Evolutionary conservation across 2,329 filamentous ascomycete species (phyloP), one percentile per base, ranked within the genome.

Genomic region (Didymella lethalis): DNA sequence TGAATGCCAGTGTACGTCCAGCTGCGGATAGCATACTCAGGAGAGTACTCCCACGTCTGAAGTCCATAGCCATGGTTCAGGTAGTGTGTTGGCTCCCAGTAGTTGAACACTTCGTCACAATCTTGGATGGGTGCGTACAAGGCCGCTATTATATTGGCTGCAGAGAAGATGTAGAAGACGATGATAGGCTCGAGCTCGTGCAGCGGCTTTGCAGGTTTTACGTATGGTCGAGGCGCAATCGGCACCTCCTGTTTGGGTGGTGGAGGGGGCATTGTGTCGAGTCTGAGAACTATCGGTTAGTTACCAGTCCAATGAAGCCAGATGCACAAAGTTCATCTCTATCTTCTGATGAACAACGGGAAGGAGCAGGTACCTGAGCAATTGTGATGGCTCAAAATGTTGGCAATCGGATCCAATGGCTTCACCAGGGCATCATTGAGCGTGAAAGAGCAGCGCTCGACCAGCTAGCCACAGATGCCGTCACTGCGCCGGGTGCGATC

Each of bases 41-140:
- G 95, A 0, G 94, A 96, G 79, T 98, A 99, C 78, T 99, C 95
- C 95, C 95, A 99, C 1, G 95, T 99, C 80, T 99, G 93, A 49
- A 97, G 83, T 38, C 94, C 95, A 73, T 96, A 94, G 69, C 92
- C 91, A 81, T 97, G 93, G 59, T 88, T 90, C 28, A 99, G 85
- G 78, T 97, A 99, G 78, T 99, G 95, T 0, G 93, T 88, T 0
- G 95, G 94, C 72, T 99, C 95, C 93, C 94, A 99, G 82, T 97
- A 99, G 77, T 99, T 99, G 85, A 96, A 99, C 11, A 94, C 94
- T 81, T 99, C 95, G 71, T 99, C 95, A 75, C 95, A 99, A 78
- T 99, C 95, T 76, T 97, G 93, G 65, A 99, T 97, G 0, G 95
- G 95, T 2, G 93, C 89, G 75, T 89, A 94, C 31, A 90, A 72